These are phyloP conservation scores for Leccinum arenicola DNA, from an alignment of 768 basidiomycete genomes.

Conservation along the genomic window DNA sequence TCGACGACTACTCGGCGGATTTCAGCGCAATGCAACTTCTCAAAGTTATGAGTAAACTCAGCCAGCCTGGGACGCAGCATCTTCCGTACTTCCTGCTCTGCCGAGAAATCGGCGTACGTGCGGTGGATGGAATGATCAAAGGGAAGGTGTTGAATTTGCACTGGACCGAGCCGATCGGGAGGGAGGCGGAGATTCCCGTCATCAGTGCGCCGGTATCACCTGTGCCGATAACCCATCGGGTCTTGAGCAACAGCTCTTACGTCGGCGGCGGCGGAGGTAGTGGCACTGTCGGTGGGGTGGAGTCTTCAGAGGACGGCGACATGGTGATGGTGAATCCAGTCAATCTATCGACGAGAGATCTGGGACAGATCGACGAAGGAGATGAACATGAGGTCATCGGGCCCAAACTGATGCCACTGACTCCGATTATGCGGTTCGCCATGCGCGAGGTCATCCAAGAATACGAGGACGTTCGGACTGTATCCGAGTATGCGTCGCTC, in stretches of 20 bases:
- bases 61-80: conserved; percentile 57
- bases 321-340: conserved; percentile 43
- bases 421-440: conserved; percentile 80
- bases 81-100: conserved; percentile 81
- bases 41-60: conserved; percentile 77
- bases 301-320: conserved; percentile 44
- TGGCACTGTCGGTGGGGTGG: conserved; percentile 37
- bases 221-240: conserved; percentile 25
- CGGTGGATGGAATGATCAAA: conserved; percentile 83
- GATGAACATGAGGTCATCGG: conserved; percentile 60
- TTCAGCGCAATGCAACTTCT: conserved; percentile 80
- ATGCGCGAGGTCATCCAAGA: conserved; percentile 84
- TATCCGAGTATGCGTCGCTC: conserved; percentile 77
- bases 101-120: conserved; percentile 77
- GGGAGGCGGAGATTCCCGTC: conserved; percentile 39
- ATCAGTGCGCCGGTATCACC: conserved; percentile 29
- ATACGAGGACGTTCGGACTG: conserved; percentile 72
- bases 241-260: conserved; percentile 29
- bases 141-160: conserved; percentile 71
- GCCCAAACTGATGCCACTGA: conserved; percentile 72
- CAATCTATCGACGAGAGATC: conserved; percentile 40
- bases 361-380: conserved; percentile 47
- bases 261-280: conserved; percentile 33
- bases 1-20: conserved; percentile 55
- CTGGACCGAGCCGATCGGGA: conserved; percentile 71